These are phyloP conservation scores for Grammothele lineata DNA, from an alignment of 768 basidiomycete species.

Conservation along the genomic window DNA sequence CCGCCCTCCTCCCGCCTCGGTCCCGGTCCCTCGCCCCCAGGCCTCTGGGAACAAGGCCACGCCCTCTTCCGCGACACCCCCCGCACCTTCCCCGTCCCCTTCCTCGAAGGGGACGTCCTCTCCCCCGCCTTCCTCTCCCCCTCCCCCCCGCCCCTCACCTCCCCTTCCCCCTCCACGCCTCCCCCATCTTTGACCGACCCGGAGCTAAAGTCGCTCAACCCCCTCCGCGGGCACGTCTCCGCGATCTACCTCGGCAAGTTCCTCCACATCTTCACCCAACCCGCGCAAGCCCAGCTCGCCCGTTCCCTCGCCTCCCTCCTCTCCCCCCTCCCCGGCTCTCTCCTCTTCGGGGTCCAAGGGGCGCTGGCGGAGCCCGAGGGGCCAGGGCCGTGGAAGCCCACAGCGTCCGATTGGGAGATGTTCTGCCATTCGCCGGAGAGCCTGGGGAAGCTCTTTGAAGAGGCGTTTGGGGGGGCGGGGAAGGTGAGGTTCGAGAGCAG, in stretches of 20 bases:
- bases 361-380: slow-evolving; percentile 28
- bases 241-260: slow-evolving; percentile 44
- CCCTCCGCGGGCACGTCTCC: slow-evolving; percentile 41
- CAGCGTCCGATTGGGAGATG: slow-evolving; percentile 7
- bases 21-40: slow-evolving; percentile 29
- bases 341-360: slow-evolving; percentile 39
- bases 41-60: slow-evolving; percentile 57
- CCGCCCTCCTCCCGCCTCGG: too few species aligned
- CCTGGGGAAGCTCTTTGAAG: slow-evolving; percentile 33
- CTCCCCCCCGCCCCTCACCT: slow-evolving; percentile 18
- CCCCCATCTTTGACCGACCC: slow-evolving; percentile 25
- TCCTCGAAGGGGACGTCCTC: slow-evolving; percentile 51
- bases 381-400: slow-evolving; percentile 16
- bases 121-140: slow-evolving; percentile 36
- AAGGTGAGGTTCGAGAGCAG: neutral
- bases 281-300: slow-evolving; percentile 35
- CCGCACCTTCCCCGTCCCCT: slow-evolving; percentile 46
- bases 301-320: slow-evolving; percentile 19
- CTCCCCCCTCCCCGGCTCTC: slow-evolving; percentile 29
- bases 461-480: slow-evolving; percentile 4
- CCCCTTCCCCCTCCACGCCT: slow-evolving; percentile 5
- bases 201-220: slow-evolving; percentile 40
- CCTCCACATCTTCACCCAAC: slow-evolving; percentile 42
- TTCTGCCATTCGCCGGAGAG: slow-evolving; percentile 32
- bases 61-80: slow-evolving; percentile 49